Percentiles rank a stretch among this genome's conserved stretches.
phyloP scores from a whole-genome alignment of 495 filamentous ascomycete species.

The Glonium stellatum region DNA sequence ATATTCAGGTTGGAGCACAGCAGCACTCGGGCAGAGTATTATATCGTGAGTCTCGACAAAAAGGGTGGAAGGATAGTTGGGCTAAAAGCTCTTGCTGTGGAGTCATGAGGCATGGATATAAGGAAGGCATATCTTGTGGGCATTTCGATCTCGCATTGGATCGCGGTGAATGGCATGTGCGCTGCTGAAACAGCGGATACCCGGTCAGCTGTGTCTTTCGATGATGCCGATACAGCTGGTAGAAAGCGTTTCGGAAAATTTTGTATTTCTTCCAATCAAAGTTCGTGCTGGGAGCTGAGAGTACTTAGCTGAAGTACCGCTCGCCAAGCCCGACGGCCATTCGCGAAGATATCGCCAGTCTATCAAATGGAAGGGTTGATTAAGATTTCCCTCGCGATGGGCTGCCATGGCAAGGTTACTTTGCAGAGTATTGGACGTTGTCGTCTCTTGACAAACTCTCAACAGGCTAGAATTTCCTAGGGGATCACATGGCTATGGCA shows the following conservation, averaged over 20 bases:
- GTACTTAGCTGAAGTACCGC: not conserved
- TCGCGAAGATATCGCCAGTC: not conserved
- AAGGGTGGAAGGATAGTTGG: conserved; percentile 57
- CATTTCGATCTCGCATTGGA: not conserved
- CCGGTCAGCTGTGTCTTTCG: not conserved
- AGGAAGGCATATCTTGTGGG: not conserved
- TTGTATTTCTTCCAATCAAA: not conserved
- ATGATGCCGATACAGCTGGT: not conserved
- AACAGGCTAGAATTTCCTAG: too few relatives aligned
- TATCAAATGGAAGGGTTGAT: not conserved
- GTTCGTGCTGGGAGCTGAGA: not conserved
- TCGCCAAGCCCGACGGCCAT: not conserved
- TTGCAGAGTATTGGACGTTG: too few relatives aligned
- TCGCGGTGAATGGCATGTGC: not conserved
- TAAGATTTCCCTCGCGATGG: not conserved
- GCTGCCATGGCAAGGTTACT: too few relatives aligned
- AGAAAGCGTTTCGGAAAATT: not conserved
- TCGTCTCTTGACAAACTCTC: too few relatives aligned
- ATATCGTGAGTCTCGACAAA: conserved; percentile 56
- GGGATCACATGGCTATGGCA: too few relatives aligned
- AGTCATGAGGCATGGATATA: conserved; percentile 35
- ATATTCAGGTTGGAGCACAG: conserved; percentile 62
- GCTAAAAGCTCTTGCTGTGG: conserved; percentile 65
- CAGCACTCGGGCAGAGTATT: conserved; percentile 66
- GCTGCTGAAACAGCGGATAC: not conserved